Conservation (phyloP, 768 basidiomycete species). For the Baorangia bicolor region DNA sequence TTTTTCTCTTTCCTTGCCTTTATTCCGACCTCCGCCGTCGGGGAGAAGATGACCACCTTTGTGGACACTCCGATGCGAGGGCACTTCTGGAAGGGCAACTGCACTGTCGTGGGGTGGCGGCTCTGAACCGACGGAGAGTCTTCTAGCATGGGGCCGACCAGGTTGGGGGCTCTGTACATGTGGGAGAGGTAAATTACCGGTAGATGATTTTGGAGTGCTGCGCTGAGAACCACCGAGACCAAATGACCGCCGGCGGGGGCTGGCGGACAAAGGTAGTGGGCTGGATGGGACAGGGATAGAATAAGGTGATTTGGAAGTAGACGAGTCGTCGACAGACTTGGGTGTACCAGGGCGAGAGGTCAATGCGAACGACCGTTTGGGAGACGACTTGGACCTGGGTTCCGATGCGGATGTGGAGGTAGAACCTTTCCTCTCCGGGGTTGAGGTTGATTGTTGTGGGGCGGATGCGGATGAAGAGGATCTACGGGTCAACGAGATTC, state of each 20-base stretch:
- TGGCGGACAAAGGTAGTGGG: conserved; percentile 33
- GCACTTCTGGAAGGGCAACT: conserved; percentile 32
- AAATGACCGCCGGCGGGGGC: conserved; percentile 34
- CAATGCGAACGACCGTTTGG: conserved; percentile 33
- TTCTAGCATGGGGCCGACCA: conserved; percentile 25
- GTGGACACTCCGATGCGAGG: conserved; percentile 9
- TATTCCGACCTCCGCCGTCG: conserved; percentile 17
- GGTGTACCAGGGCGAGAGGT: conserved; percentile 31
- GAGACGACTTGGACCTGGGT: conserved; percentile 14
- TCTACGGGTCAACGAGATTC: conserved; percentile 29
- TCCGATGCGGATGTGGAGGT: conserved; percentile 25
- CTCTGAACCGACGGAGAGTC: conserved; percentile 31
- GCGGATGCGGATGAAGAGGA: conserved; percentile 23
- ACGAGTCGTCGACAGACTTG: conserved; percentile 25
- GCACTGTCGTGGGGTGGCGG: conserved; percentile 33
- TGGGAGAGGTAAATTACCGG: conserved; percentile 28
- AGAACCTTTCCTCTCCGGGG: conserved; percentile 24
- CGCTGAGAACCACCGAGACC: conserved; percentile 30
- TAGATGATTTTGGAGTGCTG: conserved; percentile 31
- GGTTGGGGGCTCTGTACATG: conserved; percentile 8
- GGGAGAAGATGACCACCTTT: conserved; percentile 11
- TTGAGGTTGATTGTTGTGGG: conserved; percentile 13
- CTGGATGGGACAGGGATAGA: conserved; percentile 30
- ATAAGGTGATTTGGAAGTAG: conserved; percentile 18
- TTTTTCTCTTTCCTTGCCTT: conserved; percentile 30